Percentiles rank a stretch among this genome's conserved stretches.
Evolutionary conservation across 2,329 filamentous ascomycete genomes (phyloP).

Genomic region (Coniochaeta sp.): DNA sequence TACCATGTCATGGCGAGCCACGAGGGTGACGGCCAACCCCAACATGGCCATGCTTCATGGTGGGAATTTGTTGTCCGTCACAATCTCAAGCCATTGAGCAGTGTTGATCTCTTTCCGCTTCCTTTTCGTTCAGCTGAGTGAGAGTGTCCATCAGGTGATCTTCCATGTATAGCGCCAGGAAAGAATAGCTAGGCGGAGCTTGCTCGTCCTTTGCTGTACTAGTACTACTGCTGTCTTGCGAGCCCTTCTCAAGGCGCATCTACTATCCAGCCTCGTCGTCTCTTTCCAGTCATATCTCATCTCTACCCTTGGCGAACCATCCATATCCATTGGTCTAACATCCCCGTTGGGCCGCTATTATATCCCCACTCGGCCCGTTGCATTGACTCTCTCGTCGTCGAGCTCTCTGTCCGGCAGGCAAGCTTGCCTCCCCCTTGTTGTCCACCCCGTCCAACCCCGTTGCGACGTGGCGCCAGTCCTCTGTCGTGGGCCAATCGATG

Average conservation of each 20-base stretch:
- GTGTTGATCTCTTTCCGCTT: neutral
- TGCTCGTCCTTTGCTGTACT: neutral
- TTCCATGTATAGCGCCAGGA: neutral
- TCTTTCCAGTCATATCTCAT: neutral
- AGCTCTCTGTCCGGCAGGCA: slow-evolving; percentile 6
- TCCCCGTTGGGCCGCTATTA: neutral
- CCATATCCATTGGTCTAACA: neutral
- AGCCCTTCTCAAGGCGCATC: neutral
- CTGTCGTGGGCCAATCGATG: slow-evolving; percentile 22
- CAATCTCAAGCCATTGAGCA: neutral
- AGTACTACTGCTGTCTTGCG: neutral
- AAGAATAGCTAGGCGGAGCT: neutral
- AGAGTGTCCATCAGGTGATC: neutral
- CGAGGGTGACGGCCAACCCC: neutral
- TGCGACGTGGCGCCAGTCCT: slow-evolving; percentile 32
- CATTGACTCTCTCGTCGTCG: slow-evolving; percentile 16
- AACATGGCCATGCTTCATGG: neutral
- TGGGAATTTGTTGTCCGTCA: neutral
- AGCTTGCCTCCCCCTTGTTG: slow-evolving; percentile 4
- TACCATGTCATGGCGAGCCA: neutral
- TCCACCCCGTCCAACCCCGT: slow-evolving; percentile 10
- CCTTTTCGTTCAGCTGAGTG: neutral
- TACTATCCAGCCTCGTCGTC: neutral
- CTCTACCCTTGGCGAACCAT: neutral
- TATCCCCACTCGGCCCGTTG: slow-evolving; percentile 2